phyloP scores from a whole-genome alignment of 2,329 filamentous ascomycete genomes.

The Penicillium griseofulvum region DNA sequence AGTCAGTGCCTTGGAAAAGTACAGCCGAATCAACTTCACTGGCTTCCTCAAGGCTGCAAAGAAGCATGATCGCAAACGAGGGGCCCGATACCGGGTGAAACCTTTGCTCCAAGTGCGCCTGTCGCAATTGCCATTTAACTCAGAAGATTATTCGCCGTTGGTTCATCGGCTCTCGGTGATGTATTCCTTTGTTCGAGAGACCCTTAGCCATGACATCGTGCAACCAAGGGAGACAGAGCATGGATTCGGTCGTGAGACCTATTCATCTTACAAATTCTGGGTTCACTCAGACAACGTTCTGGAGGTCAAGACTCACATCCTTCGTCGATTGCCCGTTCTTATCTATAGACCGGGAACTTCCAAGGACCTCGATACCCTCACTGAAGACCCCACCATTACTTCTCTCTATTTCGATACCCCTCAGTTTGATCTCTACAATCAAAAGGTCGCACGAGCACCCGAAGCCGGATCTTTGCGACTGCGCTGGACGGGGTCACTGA shows the following conservation, averaged over 20 bases:
- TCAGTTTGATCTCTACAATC: constrained; percentile 79
- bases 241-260: constrained; percentile 60
- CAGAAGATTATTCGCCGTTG: constrained; percentile 86
- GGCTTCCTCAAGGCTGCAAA: constrained; percentile 97
- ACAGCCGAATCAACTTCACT: constrained; percentile 94
- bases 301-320: constrained; percentile 93
- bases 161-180: constrained; percentile 86
- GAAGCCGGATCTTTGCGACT: constrained; percentile 81
- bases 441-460: constrained; percentile 73
- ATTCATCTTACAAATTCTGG: constrained; percentile 93
- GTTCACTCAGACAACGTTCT: constrained; percentile 92
- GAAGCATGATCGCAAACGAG: constrained; percentile 95
- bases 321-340: constrained; percentile 84
- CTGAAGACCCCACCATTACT: constrained; percentile 83
- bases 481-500: constrained; percentile 86
- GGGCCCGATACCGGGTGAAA: constrained; percentile 79
- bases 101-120: constrained; percentile 89
- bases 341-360: constrained; percentile 86
- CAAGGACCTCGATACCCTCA: constrained; percentile 74
- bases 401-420: constrained; percentile 94
- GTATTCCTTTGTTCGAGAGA: constrained; percentile 90
- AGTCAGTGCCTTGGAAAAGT: constrained; percentile 89
- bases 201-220: constrained; percentile 49
- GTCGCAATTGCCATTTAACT: constrained; percentile 88
- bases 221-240: constrained; percentile 56